Evolutionary conservation across 1,284 basidiomycete species (phyloP).

Genomic region (Schizophyllum commune): DNA sequence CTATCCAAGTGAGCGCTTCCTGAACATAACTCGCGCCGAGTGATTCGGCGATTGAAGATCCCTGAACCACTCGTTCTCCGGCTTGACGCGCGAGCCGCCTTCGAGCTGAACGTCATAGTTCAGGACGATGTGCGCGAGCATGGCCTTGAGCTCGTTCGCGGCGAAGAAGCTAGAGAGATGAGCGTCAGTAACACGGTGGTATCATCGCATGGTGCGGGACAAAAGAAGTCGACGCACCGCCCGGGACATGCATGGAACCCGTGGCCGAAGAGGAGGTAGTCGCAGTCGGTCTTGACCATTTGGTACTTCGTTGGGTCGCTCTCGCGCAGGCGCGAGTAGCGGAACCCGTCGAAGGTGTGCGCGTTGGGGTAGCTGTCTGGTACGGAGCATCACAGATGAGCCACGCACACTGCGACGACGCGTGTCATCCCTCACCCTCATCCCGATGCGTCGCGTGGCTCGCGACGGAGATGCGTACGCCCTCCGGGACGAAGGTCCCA

Average conservation of each 20-base stretch:
- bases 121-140: constrained; percentile 28
- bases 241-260: constrained; percentile 30
- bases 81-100: constrained; percentile 16
- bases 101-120: constrained; percentile 30
- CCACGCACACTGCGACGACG: background rate
- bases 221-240: background rate
- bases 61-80: constrained; percentile 18
- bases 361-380: constrained; percentile 19
- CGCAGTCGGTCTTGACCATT: constrained; percentile 25
- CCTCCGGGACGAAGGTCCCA: constrained; percentile 17
- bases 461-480: constrained; percentile 13
- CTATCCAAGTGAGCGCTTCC: constrained; percentile 6
- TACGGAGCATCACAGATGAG: background rate
- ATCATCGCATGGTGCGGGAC: no score
- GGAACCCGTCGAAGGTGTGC: constrained; percentile 25
- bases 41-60: constrained; percentile 16
- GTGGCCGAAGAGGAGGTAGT: constrained; percentile 35
- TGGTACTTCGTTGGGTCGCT: constrained; percentile 21
- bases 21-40: constrained; percentile 18
- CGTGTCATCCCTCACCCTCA: background rate
- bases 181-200: constrained; percentile 2
- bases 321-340: constrained; percentile 25
- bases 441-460: constrained; percentile 16
- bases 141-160: constrained; percentile 28
- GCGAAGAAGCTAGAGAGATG: constrained; percentile 23